phyloP scores from a whole-genome alignment of 2,329 filamentous ascomycete genomes.

The Chrysosporium keratinophilum region DNA sequence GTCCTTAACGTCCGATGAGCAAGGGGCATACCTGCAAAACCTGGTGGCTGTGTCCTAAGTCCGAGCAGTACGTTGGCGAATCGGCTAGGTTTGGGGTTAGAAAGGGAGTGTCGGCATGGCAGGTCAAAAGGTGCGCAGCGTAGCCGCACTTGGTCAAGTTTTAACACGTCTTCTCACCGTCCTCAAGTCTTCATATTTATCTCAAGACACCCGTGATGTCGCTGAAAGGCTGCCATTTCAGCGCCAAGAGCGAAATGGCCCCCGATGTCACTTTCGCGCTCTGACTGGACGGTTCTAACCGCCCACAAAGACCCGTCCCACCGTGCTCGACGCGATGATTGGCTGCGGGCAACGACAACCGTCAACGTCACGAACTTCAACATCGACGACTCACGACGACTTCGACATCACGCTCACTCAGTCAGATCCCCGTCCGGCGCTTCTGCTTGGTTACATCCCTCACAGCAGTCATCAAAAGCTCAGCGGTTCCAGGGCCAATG shows the following conservation, averaged over 20 bases:
- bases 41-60: too few species aligned
- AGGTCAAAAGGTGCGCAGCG: too few species aligned
- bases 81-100: too few species aligned
- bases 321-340: not conserved
- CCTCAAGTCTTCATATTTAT: not conserved
- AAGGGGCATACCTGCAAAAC: too few species aligned
- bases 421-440: not conserved
- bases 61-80: too few species aligned
- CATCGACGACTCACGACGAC: not conserved
- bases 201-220: not conserved
- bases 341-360: conserved; percentile 1
- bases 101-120: too few species aligned
- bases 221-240: not conserved
- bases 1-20: too few species aligned
- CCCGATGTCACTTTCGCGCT: not conserved
- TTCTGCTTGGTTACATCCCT: conserved; percentile 11
- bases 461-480: conserved; percentile 1
- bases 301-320: not conserved
- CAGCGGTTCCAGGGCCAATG: conserved; percentile 9
- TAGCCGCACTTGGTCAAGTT: too few species aligned
- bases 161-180: too few species aligned
- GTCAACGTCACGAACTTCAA: not conserved
- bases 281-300: conserved; percentile 1
- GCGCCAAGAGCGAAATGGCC: not conserved
- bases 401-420: not conserved